These are phyloP conservation scores for Puccinia brachypodii DNA, from an alignment of 1,284 basidiomycete genomes.

Conservation along the genomic window DNA sequence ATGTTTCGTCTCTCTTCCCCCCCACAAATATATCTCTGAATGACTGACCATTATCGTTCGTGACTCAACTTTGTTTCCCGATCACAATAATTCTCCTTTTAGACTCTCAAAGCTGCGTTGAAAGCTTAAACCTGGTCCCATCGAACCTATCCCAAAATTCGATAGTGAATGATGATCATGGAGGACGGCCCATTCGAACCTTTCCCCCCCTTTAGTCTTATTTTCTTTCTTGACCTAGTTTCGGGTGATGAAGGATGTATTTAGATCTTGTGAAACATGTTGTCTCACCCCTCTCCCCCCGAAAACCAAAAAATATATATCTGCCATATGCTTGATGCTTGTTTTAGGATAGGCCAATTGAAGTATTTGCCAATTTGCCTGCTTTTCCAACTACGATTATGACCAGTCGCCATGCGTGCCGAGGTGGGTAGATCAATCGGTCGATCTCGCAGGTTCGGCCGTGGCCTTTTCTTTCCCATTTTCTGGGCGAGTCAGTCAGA, in stretches of 20 bases:
- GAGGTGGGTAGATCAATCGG: too few species aligned
- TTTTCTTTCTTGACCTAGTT: neutral
- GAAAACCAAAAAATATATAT: neutral
- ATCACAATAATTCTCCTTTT: neutral
- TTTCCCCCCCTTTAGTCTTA: neutral
- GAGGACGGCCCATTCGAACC: neutral
- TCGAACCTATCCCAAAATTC: neutral
- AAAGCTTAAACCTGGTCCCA: neutral
- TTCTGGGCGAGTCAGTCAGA: too few species aligned
- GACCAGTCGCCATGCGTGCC: too few species aligned
- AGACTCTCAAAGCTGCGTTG: conserved; percentile 44
- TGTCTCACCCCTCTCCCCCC: neutral
- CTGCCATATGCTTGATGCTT: neutral
- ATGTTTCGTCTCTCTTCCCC: neutral
- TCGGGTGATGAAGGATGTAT: neutral
- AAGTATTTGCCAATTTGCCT: neutral
- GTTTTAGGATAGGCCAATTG: too few species aligned
- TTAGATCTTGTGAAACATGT: neutral
- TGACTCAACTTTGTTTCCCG: neutral
- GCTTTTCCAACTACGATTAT: neutral
- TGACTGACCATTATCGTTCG: neutral
- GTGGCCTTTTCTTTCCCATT: too few species aligned
- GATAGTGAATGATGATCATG: too few species aligned
- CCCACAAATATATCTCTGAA: neutral
- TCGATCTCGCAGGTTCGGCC: too few species aligned